These are phyloP conservation scores for Suhomyces tanzawaensis DNA, from an alignment of 805 yeast genomes.

Conservation along the genomic window DNA sequence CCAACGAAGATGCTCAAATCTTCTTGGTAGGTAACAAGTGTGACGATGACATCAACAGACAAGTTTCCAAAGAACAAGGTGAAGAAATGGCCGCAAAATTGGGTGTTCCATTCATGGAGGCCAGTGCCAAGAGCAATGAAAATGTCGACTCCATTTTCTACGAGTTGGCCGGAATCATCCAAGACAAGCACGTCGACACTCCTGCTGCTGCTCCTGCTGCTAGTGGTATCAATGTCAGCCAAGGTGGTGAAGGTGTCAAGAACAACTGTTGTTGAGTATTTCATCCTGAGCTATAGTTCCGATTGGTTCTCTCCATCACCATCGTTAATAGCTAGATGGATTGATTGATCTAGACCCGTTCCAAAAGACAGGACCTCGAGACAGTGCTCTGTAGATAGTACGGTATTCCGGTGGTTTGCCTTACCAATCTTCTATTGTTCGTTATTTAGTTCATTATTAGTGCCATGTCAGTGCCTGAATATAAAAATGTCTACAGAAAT, in stretches of 20 bases:
- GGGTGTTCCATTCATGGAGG: slow-evolving; percentile 89
- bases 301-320: too few species aligned
- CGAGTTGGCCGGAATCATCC: slow-evolving; percentile 81
- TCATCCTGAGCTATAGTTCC: too few species aligned
- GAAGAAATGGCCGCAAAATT: slow-evolving; percentile 81
- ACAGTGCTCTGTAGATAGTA: too few species aligned
- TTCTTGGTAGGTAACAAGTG: slow-evolving; percentile 94
- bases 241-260: slow-evolving; percentile 26
- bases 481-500: too few species aligned
- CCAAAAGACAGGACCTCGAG: too few species aligned
- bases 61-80: slow-evolving; percentile 87
- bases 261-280: slow-evolving; percentile 40
- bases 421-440: too few species aligned
- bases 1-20: slow-evolving; percentile 92
- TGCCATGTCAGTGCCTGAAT: not conserved
- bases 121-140: slow-evolving; percentile 90
- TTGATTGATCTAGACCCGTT: too few species aligned
- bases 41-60: slow-evolving; percentile 86
- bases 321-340: too few species aligned
- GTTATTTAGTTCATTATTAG: not conserved
- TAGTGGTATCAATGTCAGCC: slow-evolving; percentile 40
- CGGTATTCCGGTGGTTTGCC: too few species aligned
- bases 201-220: slow-evolving; percentile 24
- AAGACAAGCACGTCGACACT: slow-evolving; percentile 62
- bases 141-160: slow-evolving; percentile 91